These are phyloP conservation scores for Rhizoclosmatium globosum DNA, from an alignment of 192 early-diverging fungal genomes.

Conservation along the genomic window DNA sequence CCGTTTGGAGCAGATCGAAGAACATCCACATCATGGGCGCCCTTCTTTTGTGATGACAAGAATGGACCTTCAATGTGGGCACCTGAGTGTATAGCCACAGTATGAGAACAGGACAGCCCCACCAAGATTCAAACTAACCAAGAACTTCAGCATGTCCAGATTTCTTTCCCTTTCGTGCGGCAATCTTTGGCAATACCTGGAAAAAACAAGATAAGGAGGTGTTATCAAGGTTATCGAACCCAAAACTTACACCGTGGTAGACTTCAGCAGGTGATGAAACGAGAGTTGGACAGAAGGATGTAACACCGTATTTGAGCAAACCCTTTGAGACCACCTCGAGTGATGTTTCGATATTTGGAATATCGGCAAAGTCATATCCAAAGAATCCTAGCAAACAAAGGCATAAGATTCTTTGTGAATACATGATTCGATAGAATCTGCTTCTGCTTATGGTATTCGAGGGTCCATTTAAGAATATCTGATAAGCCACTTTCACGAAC, in stretches of 20 bases:
- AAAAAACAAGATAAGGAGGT: background rate
- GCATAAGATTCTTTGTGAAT: background rate
- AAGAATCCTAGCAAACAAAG: conserved; percentile 43
- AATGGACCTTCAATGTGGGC: conserved; percentile 77
- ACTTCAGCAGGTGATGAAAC: conserved; percentile 77
- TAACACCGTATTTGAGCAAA: conserved; percentile 79
- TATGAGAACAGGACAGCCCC: background rate
- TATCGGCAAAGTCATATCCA: conserved; percentile 79
- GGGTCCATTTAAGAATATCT: background rate
- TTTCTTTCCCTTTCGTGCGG: conserved; percentile 67
- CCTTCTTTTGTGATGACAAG: conserved; percentile 72
- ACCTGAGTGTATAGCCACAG: conserved; percentile 41
- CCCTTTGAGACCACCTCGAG: conserved; percentile 76
- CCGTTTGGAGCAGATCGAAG: conserved; percentile 70
- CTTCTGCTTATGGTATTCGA: too few species aligned
- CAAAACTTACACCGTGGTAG: conserved; percentile 57
- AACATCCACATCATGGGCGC: conserved; percentile 74
- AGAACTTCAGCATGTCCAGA: conserved; percentile 74
- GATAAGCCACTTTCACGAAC: background rate
- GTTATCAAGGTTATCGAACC: background rate
- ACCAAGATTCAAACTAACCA: background rate
- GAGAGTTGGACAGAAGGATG: conserved; percentile 82
- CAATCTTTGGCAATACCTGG: conserved; percentile 66
- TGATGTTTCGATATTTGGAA: conserved; percentile 67
- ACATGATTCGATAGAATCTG: too few species aligned